Evolutionary conservation across 805 yeast species (phyloP).

Genomic region (Lachancea cidri): DNA sequence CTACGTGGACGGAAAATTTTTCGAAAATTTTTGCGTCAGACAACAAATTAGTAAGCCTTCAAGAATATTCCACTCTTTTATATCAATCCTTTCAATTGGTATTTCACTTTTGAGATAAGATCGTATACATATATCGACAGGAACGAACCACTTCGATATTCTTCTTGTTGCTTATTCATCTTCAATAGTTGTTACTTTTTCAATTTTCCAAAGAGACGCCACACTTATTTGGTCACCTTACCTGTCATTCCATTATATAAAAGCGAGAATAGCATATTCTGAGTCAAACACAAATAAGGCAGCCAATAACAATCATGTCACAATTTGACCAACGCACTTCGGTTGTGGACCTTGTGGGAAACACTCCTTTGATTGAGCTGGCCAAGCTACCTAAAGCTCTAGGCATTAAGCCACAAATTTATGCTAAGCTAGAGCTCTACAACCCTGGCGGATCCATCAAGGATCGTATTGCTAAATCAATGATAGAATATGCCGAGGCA

Average conservation of each 20-base stretch:
- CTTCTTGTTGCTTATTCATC: neutral
- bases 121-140: too few species aligned
- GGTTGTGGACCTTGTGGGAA: slow-evolving; percentile 73
- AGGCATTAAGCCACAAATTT: slow-evolving; percentile 66
- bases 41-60: too few species aligned
- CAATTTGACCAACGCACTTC: slow-evolving; percentile 8
- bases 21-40: too few species aligned
- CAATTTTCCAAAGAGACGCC: neutral
- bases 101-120: too few species aligned
- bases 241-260: neutral
- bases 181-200: neutral
- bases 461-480: slow-evolving; percentile 81
- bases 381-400: slow-evolving; percentile 71
- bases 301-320: slow-evolving; percentile 1
- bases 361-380: slow-evolving; percentile 73
- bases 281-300: neutral
- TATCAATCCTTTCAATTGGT: too few species aligned
- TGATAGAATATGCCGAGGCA: slow-evolving; percentile 82
- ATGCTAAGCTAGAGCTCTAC: slow-evolving; percentile 76
- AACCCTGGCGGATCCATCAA: slow-evolving; percentile 89
- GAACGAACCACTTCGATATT: neutral
- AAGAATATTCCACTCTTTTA: too few species aligned
- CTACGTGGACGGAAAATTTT: too few species aligned
- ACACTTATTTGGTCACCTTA: neutral
- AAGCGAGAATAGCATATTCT: neutral